Evolutionary conservation across 306 rosid species (phyloP).

Genomic region (Vigna hirtella): DNA sequence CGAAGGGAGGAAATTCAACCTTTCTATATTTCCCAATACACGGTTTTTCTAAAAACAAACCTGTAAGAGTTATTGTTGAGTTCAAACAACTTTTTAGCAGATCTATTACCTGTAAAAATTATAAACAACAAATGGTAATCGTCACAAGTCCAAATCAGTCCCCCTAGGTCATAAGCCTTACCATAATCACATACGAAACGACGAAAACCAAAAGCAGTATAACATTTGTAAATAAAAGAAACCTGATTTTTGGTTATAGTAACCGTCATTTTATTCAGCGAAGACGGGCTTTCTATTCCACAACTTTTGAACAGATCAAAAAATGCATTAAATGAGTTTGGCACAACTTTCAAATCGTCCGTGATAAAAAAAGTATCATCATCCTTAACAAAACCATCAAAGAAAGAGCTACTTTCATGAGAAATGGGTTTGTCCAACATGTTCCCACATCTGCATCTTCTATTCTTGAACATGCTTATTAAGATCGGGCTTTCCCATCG

Average conservation of each 20-base stretch:
- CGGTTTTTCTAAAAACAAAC: not conserved
- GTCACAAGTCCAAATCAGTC: not conserved
- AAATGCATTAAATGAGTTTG: not conserved
- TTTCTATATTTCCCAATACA: too few species aligned
- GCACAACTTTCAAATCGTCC: not conserved
- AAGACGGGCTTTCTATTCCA: not conserved
- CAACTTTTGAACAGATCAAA: not conserved
- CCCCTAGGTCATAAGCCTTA: too few species aligned
- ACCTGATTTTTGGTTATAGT: not conserved
- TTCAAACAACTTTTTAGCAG: not conserved
- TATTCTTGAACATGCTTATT: not conserved
- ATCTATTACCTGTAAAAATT: not conserved
- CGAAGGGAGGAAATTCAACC: not conserved
- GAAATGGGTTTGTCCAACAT: not conserved
- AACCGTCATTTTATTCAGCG: not conserved
- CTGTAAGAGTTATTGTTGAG: not conserved
- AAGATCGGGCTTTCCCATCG: not conserved
- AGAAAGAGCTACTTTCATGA: too few species aligned
- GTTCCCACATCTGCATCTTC: not conserved
- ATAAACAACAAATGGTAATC: not conserved
- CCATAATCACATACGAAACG: too few species aligned
- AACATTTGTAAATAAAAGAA: not conserved
- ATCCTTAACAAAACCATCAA: not conserved
- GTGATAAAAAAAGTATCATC: not conserved
- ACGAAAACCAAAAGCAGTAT: too few species aligned